These are phyloP conservation scores for Kregervanrija pseudodelftensis DNA, from an alignment of 805 yeast genomes.

Conservation along the genomic window DNA sequence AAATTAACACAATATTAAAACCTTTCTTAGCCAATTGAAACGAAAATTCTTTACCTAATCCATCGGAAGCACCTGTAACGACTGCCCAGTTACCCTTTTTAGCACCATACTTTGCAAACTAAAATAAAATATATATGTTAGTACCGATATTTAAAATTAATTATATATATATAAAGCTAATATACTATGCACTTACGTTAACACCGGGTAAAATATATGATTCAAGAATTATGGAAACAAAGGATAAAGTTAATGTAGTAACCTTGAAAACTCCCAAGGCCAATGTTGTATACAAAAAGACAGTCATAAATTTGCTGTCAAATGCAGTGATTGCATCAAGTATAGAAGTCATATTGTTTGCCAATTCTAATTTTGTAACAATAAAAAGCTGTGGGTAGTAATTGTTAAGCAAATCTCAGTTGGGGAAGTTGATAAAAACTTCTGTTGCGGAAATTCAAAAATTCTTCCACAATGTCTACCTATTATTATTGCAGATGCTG, in stretches of 20 bases:
- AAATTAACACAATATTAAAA: slow-evolving; percentile 73
- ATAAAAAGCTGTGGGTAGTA: too few species aligned
- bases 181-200: slow-evolving; percentile 11
- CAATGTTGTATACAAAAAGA: slow-evolving; percentile 34
- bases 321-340: background rate
- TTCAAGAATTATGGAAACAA: slow-evolving; percentile 49
- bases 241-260: slow-evolving; percentile 42
- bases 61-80: slow-evolving; percentile 95
- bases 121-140: background rate
- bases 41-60: slow-evolving; percentile 91
- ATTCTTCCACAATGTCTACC: too few species aligned
- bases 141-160: background rate
- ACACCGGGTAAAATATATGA: slow-evolving; percentile 58
- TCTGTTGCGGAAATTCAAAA: too few species aligned
- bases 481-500: too few species aligned
- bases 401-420: too few species aligned
- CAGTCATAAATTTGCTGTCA: slow-evolving; percentile 6
- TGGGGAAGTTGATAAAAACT: too few species aligned
- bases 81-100: slow-evolving; percentile 80
- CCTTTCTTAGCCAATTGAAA: slow-evolving; percentile 79
- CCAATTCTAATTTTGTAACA: too few species aligned
- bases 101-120: slow-evolving; percentile 68
- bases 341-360: background rate
- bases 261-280: slow-evolving; percentile 59
- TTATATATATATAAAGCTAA: background rate